Evolutionary conservation across 2,329 filamentous ascomycete species (phyloP).

Genomic region (Elsinoe arachidis): DNA sequence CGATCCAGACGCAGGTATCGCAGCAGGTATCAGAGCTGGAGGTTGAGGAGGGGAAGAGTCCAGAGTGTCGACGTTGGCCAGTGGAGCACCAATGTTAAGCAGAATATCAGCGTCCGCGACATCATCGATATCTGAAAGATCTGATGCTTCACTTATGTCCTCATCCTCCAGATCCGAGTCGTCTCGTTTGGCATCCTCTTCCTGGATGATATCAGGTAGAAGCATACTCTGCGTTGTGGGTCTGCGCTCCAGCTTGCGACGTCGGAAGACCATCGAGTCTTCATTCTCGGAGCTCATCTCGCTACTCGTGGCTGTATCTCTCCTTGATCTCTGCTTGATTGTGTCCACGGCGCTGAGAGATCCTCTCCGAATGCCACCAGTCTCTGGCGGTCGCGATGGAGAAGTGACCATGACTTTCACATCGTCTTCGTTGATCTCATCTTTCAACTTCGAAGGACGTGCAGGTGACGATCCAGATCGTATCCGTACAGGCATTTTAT

Average conservation of each 20-base stretch:
- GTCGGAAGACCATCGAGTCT: conserved; percentile 57
- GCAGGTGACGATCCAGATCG: conserved; percentile 84
- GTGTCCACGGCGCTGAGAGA: conserved; percentile 64
- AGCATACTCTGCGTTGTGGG: conserved; percentile 47
- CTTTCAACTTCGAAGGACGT: conserved; percentile 55
- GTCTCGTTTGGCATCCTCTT: conserved; percentile 36
- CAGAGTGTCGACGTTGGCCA: conserved; percentile 16
- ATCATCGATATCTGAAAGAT: conserved; percentile 49
- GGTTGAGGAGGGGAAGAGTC: conserved; percentile 37
- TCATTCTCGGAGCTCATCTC: conserved; percentile 80
- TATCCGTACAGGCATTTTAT: conserved; percentile 83
- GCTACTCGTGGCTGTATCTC: conserved; percentile 73
- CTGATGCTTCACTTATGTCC: conserved; percentile 31
- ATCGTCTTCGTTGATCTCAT: conserved; percentile 27
- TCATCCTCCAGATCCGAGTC: conserved; percentile 31
- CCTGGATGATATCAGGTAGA: conserved; percentile 44
- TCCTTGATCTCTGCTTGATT: conserved; percentile 52
- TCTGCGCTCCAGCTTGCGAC: conserved; percentile 44
- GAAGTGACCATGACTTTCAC: conserved; percentile 47
- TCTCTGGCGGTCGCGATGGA: conserved; percentile 41
- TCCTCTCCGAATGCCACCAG: conserved; percentile 46
- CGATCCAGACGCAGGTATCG: conserved; percentile 39
- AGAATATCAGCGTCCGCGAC: conserved; percentile 62
- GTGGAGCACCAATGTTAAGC: conserved; percentile 51
- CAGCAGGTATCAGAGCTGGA: conserved; percentile 34